phyloP scores from a whole-genome alignment of 176 grass and related monocot species.

The Bromus sterilis region DNA sequence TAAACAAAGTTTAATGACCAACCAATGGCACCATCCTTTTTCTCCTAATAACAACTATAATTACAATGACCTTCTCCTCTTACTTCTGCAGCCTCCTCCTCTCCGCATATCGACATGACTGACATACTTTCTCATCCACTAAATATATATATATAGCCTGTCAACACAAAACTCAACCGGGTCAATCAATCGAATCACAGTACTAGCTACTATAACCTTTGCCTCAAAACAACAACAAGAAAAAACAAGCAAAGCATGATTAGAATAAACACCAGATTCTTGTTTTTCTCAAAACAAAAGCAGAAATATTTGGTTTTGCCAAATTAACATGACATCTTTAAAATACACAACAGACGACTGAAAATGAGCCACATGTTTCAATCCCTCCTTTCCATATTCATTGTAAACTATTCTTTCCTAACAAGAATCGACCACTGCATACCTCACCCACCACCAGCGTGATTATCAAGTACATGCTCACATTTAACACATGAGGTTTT shows the following conservation, averaged over 20 bases:
- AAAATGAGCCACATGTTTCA: background rate
- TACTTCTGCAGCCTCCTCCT: background rate
- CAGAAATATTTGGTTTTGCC: background rate
- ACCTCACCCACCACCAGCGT: too few relatives aligned
- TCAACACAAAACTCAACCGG: background rate
- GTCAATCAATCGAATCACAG: background rate
- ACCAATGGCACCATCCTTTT: background rate
- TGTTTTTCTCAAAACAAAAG: too few relatives aligned
- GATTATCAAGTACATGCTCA: too few relatives aligned
- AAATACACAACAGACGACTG: background rate
- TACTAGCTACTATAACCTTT: too few relatives aligned
- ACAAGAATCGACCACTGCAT: too few relatives aligned
- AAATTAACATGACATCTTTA: background rate
- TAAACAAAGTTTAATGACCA: background rate
- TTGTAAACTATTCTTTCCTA: too few relatives aligned
- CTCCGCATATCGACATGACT: background rate
- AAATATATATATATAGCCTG: background rate
- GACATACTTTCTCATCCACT: background rate
- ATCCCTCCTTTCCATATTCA: too few relatives aligned
- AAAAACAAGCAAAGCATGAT: too few relatives aligned
- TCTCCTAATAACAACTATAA: background rate
- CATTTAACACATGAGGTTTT: too few relatives aligned
- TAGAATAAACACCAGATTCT: too few relatives aligned
- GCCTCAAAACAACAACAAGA: too few relatives aligned
- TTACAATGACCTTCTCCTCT: background rate